Evolutionary conservation across 495 filamentous ascomycete genomes (phyloP), one percentile per base, ranked within the genome.

Genomic region (Xylaria grammica): DNA sequence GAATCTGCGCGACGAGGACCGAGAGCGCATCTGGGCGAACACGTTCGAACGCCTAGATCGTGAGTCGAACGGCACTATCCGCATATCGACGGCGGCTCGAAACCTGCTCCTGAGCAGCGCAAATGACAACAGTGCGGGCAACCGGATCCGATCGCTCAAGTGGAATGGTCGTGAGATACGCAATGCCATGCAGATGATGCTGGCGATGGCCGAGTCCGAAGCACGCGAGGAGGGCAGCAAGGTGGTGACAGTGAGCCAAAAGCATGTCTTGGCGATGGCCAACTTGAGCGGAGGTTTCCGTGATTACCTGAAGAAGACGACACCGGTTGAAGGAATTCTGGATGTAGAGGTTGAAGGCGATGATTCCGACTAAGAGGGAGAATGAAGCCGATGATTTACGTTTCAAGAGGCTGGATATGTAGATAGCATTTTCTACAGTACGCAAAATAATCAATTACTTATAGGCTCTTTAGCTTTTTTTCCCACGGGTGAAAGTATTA

Each of bases 181-280:
- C 53, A 56, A 56, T 19, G 74, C 73, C 17, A 46, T 78, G 63
- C 75, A 77, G 66, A 78, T 72, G 17, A 75, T 75, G n/a, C 60
- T 78, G 22, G 73, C 74, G 19, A 70, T 78, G 67, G 75, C 74
- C 44, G 74, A 78, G 69, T 72, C 58, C n/a, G 74, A 77, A 38
- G 72, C 74, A 17, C 40, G 66, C 19, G 75, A 74, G 45, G 59
- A 46, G 45, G 32, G 59, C 11, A 62, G 29, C 22, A 62, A 62
- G 59, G 50, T 49, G 30, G 36, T 62, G 29, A 62, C 32, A 6
- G 59, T 52, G 19, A 26, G 59, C 45, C 59, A 62, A 15, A 52
- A 62, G 42, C 59, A 62, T 30, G 59, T 49, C 30, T 36, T 57
- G 26, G 65, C 72, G 3, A 69, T 77, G 24, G 74, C 68, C 27